Evolutionary conservation across 2,329 filamentous ascomycete species (phyloP).

Genomic region (Colletotrichum kahawae): DNA sequence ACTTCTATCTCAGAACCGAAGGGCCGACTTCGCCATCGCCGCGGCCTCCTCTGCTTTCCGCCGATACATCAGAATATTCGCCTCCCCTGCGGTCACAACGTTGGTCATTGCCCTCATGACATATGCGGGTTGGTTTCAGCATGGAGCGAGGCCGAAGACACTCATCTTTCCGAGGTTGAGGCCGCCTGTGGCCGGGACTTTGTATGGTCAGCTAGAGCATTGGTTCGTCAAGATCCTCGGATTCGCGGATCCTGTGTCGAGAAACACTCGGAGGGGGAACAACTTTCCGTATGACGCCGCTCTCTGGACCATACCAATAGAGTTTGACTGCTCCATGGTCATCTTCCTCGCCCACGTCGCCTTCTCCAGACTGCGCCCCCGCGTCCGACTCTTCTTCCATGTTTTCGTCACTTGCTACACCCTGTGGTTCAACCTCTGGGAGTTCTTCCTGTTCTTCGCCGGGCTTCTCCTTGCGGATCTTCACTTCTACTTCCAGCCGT

Average conservation of each 20-base stretch:
- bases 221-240: slow-evolving; percentile 52
- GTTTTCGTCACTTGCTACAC: slow-evolving; percentile 44
- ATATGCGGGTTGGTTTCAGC: slow-evolving; percentile 42
- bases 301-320: slow-evolving; percentile 67
- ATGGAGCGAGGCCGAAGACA: not conserved
- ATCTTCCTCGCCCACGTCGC: slow-evolving; percentile 59
- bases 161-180: not conserved
- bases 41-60: slow-evolving; percentile 58
- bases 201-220: slow-evolving; percentile 45
- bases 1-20: slow-evolving; percentile 40
- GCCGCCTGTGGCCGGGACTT: slow-evolving; percentile 25
- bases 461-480: not conserved
- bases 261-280: slow-evolving; percentile 34
- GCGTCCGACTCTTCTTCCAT: slow-evolving; percentile 47
- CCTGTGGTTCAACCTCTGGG: slow-evolving; percentile 23
- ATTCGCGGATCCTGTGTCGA: slow-evolving; percentile 55
- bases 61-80: slow-evolving; percentile 54
- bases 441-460: slow-evolving; percentile 11
- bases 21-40: slow-evolving; percentile 44
- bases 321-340: slow-evolving; percentile 62
- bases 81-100: slow-evolving; percentile 55
- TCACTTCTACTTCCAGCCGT: slow-evolving; percentile 34
- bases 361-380: slow-evolving; percentile 49
- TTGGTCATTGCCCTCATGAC: slow-evolving; percentile 48
- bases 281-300: slow-evolving; percentile 55